Base-by-base conservation (phyloP, 805 yeast genomes). In the Barnettozyma sucrosica region DNA sequence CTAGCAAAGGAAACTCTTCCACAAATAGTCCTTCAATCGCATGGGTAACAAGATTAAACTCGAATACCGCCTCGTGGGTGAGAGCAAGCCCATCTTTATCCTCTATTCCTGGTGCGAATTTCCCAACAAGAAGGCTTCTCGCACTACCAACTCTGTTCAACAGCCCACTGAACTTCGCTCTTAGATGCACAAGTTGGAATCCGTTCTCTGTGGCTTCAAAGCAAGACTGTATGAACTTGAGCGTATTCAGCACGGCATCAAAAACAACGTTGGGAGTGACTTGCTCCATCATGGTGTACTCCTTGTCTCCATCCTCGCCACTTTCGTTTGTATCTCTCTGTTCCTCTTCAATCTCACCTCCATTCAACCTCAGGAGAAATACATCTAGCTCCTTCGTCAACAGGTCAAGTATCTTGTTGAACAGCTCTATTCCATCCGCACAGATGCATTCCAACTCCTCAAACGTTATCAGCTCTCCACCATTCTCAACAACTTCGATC, bases 271-370 rank as follows among this genome's bases (percentile, higher is more conserved):
- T 43, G 6, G 64, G 62, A 1, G 58, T 58, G 5, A 58, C 47
- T 46, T 60, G 63, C 34, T 58, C 64, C n/a, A 46, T 48, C 43
- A 51, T 49, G 26, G 54, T 55, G 32, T 40, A 56, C 32, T 50
- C 53, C 25, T 49, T 48, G 16, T 43, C 55, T n/a, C 38, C 50
- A 24, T 49, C 51, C 21, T 47, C 50, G 13, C 41, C 54, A 8
- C 43, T 43, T 19, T 50, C 56, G n/a, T 41, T 49, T 7, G 44
- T 46, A 14, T 39, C 53, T 4, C 38, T 43, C 5, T 46, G 56
- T 8, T 42, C 47, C 11, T 44, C 53, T 20, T 42, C 50, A 3
- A 48, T 55, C 25, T 50, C 55, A 5, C 42, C 51, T 14, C 46
- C 51, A 18, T 54, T 53, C 26, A 61, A 25, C 25, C 52, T 45